Evolutionary conservation across 352 stramenopile genomes (phyloP).

Genomic region (Phytophthora fragariae): DNA sequence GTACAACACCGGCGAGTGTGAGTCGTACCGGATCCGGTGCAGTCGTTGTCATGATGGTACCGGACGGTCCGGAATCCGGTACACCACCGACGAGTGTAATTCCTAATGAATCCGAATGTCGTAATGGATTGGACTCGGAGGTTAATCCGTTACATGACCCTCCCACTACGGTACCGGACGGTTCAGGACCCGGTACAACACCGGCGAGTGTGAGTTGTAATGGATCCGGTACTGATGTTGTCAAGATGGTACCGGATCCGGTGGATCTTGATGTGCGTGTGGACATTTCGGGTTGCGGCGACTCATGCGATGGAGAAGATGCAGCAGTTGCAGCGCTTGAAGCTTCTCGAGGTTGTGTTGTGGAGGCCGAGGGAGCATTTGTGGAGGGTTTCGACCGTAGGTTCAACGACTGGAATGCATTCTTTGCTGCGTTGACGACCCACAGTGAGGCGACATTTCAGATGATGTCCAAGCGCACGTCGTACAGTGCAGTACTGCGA

Average conservation of each 20-base stretch:
- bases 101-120: background rate
- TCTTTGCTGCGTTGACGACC: constrained; percentile 1
- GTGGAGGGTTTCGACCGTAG: background rate
- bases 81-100: background rate
- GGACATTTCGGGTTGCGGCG: background rate
- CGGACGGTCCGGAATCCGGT: background rate
- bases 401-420: background rate
- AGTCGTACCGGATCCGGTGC: background rate
- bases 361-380: background rate
- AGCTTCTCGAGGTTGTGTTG: constrained; percentile 1
- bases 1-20: background rate
- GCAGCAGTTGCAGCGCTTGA: constrained; percentile 1
- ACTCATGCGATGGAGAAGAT: background rate
- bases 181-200: background rate
- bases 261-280: background rate
- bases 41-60: background rate
- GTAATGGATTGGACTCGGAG: too few relatives aligned
- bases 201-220: background rate
- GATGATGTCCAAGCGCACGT: background rate
- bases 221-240: background rate
- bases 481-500: background rate
- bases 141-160: too few relatives aligned
- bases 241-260: background rate
- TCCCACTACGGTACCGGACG: background rate
- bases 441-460: background rate